Conservation (phyloP, 176 grass and related monocot species). For the Eragrostis curvula region DNA sequence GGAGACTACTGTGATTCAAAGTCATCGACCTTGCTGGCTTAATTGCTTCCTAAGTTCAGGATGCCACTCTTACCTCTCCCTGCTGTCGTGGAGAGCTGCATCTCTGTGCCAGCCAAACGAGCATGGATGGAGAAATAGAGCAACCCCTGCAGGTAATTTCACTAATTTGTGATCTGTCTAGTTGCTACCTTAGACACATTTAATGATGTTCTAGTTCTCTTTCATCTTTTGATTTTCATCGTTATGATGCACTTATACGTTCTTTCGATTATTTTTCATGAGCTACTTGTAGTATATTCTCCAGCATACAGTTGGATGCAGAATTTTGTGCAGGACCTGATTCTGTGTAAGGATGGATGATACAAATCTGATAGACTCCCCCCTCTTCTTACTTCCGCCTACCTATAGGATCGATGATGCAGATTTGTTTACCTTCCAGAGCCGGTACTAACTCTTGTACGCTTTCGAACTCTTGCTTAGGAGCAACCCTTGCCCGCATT, state of each 20-base stretch:
- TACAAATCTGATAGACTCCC: not conserved
- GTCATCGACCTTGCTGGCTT: not conserved
- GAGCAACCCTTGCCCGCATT: not conserved
- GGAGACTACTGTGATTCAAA: not conserved
- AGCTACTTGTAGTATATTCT: not conserved
- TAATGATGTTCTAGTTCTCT: not conserved
- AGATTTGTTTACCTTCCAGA: not conserved
- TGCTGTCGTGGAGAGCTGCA: not conserved
- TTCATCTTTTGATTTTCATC: not conserved
- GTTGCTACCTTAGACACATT: not conserved
- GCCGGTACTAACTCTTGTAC: not conserved
- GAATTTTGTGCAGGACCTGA: not conserved
- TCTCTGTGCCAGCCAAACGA: not conserved
- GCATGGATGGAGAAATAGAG: not conserved
- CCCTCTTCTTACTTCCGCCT: not conserved
- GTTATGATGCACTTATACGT: not conserved
- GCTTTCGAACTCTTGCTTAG: not conserved
- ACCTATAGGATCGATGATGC: not conserved
- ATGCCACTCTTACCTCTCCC: not conserved
- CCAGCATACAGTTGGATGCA: not conserved
- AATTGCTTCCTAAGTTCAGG: not conserved
- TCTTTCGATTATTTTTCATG: slow-evolving; percentile 1
- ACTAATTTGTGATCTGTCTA: not conserved
- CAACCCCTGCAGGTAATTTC: not conserved
- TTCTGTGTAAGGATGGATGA: not conserved